Conservation (phyloP, 2,329 filamentous ascomycete species). For the Trichophyton verrucosum region DNA sequence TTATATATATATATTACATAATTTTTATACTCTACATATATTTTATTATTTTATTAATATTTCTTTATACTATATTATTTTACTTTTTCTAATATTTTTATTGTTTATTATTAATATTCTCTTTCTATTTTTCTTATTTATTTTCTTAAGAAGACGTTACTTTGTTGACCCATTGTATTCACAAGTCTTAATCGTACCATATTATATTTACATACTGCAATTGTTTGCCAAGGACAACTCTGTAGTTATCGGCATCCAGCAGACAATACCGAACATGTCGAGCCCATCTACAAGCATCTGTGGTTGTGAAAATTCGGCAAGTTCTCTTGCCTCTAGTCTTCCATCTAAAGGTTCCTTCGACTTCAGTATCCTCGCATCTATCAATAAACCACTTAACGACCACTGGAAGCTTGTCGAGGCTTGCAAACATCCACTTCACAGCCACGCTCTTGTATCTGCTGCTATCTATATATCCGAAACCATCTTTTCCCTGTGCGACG, state of each 20-base stretch:
- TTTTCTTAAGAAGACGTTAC: too few relatives aligned
- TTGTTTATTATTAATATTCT: too few relatives aligned
- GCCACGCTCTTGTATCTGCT: background rate
- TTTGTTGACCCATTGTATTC: too few relatives aligned
- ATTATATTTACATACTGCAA: too few relatives aligned
- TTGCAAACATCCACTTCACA: background rate
- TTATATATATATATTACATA: too few relatives aligned
- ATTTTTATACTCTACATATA: too few relatives aligned
- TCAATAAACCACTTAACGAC: background rate
- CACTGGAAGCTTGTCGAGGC: background rate
- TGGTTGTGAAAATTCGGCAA: background rate
- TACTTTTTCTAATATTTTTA: too few relatives aligned
- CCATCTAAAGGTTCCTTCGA: background rate
- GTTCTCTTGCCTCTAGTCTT: background rate
- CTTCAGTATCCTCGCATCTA: background rate
- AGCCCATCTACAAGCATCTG: background rate
- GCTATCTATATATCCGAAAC: background rate
- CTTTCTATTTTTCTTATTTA: too few relatives aligned
- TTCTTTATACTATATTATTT: too few relatives aligned
- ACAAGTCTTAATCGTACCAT: too few relatives aligned
- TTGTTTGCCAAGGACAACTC: background rate
- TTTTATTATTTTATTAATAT: too few relatives aligned
- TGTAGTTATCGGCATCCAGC: background rate
- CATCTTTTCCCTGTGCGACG: background rate
- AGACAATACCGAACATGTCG: background rate